phyloP scores from a whole-genome alignment of 805 yeast genomes.

The Yarrowia porcina region DNA sequence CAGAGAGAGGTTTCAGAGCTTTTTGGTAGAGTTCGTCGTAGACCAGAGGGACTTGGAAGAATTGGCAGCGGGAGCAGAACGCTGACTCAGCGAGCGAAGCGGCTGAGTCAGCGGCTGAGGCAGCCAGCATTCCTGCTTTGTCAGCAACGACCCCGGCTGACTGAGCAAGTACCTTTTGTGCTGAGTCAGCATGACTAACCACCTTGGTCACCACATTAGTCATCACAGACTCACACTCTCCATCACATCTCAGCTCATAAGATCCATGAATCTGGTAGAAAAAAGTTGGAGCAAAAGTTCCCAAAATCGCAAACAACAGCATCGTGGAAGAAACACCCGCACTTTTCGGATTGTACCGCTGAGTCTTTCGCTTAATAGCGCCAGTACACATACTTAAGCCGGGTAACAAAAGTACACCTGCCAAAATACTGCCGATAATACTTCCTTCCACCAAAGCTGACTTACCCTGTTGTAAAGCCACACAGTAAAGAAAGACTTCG shows the following conservation, averaged over 20 bases:
- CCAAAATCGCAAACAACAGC: slow-evolving; percentile 85
- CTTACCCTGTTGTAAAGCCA: slow-evolving; percentile 80
- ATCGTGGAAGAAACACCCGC: slow-evolving; percentile 97
- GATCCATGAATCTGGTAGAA: slow-evolving; percentile 88
- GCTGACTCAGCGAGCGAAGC: background rate
- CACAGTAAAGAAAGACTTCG: slow-evolving; percentile 87
- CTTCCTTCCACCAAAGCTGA: slow-evolving; percentile 93
- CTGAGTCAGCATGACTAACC: background rate
- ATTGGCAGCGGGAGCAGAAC: slow-evolving; percentile 65
- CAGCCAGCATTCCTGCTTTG: no score
- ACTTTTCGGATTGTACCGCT: slow-evolving; percentile 89
- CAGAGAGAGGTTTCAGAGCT: slow-evolving; percentile 77
- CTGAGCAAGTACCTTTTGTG: background rate
- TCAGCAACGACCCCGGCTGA: no score
- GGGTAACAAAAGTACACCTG: slow-evolving; percentile 86
- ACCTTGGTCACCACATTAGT: no score
- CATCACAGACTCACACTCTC: slow-evolving; percentile 27
- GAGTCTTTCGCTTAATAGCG: slow-evolving; percentile 87
- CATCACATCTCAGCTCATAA: slow-evolving; percentile 67
- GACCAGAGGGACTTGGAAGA: slow-evolving; percentile 66
- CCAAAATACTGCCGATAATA: slow-evolving; percentile 87
- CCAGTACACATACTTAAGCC: slow-evolving; percentile 98
- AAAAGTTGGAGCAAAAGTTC: slow-evolving; percentile 88
- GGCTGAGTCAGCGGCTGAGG: background rate
- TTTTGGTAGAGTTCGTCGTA: slow-evolving; percentile 64